Base-by-base conservation (phyloP, 2,329 filamentous ascomycete species). In the Colletotrichum euphorbiae region DNA sequence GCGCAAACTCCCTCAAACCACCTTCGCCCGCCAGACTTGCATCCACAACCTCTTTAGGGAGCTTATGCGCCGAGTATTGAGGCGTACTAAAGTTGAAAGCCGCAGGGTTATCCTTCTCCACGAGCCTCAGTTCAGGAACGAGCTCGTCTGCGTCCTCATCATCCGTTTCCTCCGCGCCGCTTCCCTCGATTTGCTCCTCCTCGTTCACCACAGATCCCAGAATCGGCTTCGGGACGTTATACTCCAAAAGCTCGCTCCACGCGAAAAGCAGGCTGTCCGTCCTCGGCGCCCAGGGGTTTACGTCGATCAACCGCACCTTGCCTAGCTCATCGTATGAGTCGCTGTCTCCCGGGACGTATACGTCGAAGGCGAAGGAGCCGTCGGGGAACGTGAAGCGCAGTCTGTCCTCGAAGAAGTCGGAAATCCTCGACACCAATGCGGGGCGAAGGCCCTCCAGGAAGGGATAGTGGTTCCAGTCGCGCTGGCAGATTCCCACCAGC, bases 51-150 rank as follows among this genome's bases (percentile, higher is more conserved):
- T 99, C 96, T 77, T 91, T 94, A 0, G 96, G 96, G 73, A 99
- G 81, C 80, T 98, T 99, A 77, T 98, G 95, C 3, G 96, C 95
- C 70, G 94, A 97, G 78, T 97, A 98, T 75, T 95, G 92, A 1
- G 93, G 88, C 4, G 92, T 91, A 71, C 88, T 90, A 76, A 98
- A 97, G 73, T 91, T 92, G 76, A 93, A 96, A 1, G 94, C 94
- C 69, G 95, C 92, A 0, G 94, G 93, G 72, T 98, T 95, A 71
- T 95, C 91, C 76, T 90, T 90, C 73, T 91, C 89, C 52, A 99
- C 88, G 8, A 98, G 84, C 46, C 95, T 86, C 71, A 99, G 86
- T 78, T 98, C 94, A 0, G 84, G 84, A 1, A 84, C 84, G 6
- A 84, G 81, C 3, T 87, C 85, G 0, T 84, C 81, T 2, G 81